Base-by-base conservation (phyloP, 352 stramenopile genomes). In the Saprolegnia parasitica region DNA sequence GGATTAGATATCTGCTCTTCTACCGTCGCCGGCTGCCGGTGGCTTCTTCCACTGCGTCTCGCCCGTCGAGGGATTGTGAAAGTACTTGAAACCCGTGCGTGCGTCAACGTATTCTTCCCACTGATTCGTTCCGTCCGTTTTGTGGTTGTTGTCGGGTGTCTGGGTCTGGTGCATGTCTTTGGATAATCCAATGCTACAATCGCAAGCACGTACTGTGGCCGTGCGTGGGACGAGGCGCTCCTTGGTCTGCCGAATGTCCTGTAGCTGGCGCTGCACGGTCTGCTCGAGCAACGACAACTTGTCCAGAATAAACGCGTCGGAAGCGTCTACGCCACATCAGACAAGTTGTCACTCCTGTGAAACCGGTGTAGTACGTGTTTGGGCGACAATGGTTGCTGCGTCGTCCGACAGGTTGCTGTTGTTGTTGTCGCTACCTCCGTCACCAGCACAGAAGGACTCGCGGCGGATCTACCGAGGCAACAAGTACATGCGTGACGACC, bases 91-190 rank as follows among this genome's bases (percentile, higher is more conserved):
- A 15, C 60, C 60, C 32, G 60, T 67, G 20, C 20, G 10, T 6
- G 11, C 40, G 32, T 67, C 60, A 15, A 67, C 40, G 60, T 67
- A 67, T 29, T 57, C 60, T 45, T 67, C 60, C 60, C 60, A 67
- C 52, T 60, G 52, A 40, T 60, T 60, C 3, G 29, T 35, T 11
- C 4, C 11, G 24, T 60, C 11, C 3, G 2, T 49, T 49, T 35
- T 2, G 29, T 35, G 2, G 29, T 35, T 35, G 29, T 35, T 35
- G 29, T 35, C 29, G 2, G 29, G 29, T 5, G 29, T 6, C 29
- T 35, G 29, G 29, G 5, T 35, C 29, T 35, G 29, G 29, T 35
- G 2, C 29, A 5, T 35, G 29, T 2, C 5, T 35, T 35, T 35
- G 29, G 2, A 35, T 35, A n/a, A n/a, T n/a, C n/a, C 24, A 5